Conservation (phyloP, 805 yeast genomes). For the Cyberlindnera bimundalis region DNA sequence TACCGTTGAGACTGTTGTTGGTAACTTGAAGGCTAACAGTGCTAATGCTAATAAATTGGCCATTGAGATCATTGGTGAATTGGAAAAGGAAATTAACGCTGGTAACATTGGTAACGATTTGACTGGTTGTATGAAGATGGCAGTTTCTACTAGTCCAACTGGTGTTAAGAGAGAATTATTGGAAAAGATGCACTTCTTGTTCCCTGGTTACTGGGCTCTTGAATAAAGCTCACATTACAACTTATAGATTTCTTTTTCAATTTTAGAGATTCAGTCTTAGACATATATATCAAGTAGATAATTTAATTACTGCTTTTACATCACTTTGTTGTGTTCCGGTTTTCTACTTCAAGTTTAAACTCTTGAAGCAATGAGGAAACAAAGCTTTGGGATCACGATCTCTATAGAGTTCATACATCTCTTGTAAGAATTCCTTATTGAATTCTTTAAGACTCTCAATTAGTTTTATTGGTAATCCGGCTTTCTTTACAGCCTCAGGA, state of each 20-base stretch:
- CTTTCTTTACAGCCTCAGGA: not conserved
- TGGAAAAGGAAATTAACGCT: slow-evolving; percentile 57
- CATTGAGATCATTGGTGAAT: slow-evolving; percentile 58
- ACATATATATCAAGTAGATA: no score
- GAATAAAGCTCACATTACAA: no score
- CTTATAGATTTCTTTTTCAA: no score
- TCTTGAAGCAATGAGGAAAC: not conserved
- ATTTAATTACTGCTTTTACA: no score
- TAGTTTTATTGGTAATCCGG: not conserved
- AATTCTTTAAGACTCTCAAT: not conserved
- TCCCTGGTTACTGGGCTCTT: slow-evolving; percentile 83
- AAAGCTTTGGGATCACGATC: not conserved
- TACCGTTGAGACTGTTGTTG: slow-evolving; percentile 95
- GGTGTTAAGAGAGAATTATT: slow-evolving; percentile 72
- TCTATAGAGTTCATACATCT: not conserved
- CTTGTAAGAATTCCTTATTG: not conserved
- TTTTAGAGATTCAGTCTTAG: no score
- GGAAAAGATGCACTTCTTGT: slow-evolving; percentile 78
- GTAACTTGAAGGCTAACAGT: slow-evolving; percentile 82
- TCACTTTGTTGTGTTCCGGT: no score
- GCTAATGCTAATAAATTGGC: slow-evolving; percentile 82
- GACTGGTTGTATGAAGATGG: slow-evolving; percentile 70
- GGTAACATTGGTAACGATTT: slow-evolving; percentile 70
- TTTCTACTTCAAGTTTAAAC: no score
- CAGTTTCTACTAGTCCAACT: slow-evolving; percentile 73